A percentile compares a stretch with the other conserved stretches of the same genome.
Evolutionary conservation across 306 rosid species (phyloP).

Genomic region (Astragalus glycyphyllos): DNA sequence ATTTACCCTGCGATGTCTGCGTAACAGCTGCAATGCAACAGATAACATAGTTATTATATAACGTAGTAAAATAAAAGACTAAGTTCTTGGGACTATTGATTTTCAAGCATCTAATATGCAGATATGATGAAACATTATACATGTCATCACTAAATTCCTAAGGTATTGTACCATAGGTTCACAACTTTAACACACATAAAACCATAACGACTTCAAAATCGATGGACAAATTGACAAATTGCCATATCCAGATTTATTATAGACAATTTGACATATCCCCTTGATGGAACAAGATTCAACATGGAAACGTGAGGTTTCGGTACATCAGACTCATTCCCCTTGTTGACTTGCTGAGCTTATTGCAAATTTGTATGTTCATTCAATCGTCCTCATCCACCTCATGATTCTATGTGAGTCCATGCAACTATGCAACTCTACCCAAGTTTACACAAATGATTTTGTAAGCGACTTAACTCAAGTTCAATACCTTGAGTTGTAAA

Average conservation of each 20-base stretch:
- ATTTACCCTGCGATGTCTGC: conserved; percentile 83
- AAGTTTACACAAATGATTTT: neutral
- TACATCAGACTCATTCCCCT: no score
- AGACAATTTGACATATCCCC: no score
- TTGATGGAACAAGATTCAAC: no score
- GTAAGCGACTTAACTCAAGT: conserved; percentile 1
- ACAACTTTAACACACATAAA: no score
- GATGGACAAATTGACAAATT: no score
- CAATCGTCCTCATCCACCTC: neutral
- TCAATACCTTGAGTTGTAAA: neutral
- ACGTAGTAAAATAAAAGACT: conserved; percentile 30
- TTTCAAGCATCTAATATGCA: conserved; percentile 29
- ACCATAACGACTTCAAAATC: no score
- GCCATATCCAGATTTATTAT: no score
- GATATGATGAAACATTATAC: conserved; percentile 7
- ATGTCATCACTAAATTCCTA: conserved; percentile 13
- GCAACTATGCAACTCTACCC: neutral
- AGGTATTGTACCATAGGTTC: neutral
- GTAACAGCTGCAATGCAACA: conserved; percentile 78
- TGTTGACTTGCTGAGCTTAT: no score
- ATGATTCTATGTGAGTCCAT: neutral
- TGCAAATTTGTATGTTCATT: neutral
- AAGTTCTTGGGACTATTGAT: conserved; percentile 26
- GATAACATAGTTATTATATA: conserved; percentile 30
- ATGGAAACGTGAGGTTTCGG: no score